Evolutionary conservation across 345 rosid species (phyloP).

Genomic region (Pugionium dolabratum): DNA sequence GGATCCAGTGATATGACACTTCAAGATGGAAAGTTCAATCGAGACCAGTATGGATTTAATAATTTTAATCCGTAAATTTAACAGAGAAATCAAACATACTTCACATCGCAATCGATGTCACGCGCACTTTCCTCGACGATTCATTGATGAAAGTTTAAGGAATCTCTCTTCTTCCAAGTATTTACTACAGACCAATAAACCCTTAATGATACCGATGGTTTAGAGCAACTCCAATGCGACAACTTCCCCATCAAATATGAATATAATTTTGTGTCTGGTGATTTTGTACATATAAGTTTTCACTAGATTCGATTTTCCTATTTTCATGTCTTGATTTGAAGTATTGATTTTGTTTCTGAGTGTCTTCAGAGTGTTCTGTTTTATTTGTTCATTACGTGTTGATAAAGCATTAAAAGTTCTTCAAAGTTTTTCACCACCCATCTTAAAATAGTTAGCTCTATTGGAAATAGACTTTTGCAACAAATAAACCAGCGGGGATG

Average conservation of each 20-base stretch:
- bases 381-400: constrained; percentile 7
- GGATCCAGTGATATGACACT: constrained; percentile 27
- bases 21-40: neutral
- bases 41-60: too few relatives aligned
- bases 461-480: constrained; percentile 29
- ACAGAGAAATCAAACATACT: too few relatives aligned
- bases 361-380: constrained; percentile 58
- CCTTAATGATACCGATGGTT: constrained; percentile 62
- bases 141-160: constrained; percentile 51
- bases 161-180: constrained; percentile 48
- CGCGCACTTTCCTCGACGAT: constrained; percentile 32
- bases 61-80: too few relatives aligned
- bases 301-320: neutral
- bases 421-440: constrained; percentile 21
- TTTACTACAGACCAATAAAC: constrained; percentile 61
- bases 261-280: neutral
- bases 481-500: neutral
- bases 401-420: constrained; percentile 3
- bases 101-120: neutral
- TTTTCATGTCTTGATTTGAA: neutral
- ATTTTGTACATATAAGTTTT: neutral
- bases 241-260: constrained; percentile 73
- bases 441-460: constrained; percentile 30
- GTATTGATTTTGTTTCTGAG: constrained; percentile 52
- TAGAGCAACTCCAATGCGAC: constrained; percentile 66